phyloP scores from a whole-genome alignment of 2,329 filamentous ascomycete genomes.

The Grosmannia penicillata region DNA sequence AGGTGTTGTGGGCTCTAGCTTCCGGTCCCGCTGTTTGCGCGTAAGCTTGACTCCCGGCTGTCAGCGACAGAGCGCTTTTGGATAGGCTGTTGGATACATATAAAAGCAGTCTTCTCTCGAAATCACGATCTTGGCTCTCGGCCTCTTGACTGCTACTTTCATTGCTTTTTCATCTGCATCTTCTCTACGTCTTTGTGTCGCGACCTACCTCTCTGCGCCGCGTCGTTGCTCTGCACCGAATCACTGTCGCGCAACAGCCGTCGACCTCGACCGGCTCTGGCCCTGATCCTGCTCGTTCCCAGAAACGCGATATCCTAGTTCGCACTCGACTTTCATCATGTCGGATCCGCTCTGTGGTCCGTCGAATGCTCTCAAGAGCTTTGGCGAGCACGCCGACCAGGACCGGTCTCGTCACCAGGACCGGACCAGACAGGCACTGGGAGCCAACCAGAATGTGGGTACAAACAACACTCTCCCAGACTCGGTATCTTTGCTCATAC shows the following conservation, averaged over 20 bases:
- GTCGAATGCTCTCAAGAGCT: conserved; percentile 53
- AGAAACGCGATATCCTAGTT: no score
- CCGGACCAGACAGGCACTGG: conserved; percentile 26
- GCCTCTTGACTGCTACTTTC: neutral
- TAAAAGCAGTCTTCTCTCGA: neutral
- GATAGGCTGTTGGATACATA: neutral
- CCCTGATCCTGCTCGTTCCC: no score
- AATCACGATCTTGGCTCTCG: neutral
- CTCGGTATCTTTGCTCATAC: no score
- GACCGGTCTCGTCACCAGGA: conserved; percentile 63
- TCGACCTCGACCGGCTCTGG: neutral
- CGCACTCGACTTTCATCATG: no score
- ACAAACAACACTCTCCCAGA: neutral
- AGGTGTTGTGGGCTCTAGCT: neutral
- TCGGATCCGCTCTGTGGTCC: conserved; percentile 48
- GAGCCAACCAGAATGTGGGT: conserved; percentile 3
- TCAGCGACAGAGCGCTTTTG: neutral
- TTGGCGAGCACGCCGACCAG: conserved; percentile 53
- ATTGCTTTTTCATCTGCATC: neutral
- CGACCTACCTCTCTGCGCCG: neutral
- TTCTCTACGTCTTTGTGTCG: neutral
- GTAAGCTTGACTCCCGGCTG: neutral
- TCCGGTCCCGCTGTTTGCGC: neutral
- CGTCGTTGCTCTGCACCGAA: neutral
- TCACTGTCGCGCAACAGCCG: neutral